A percentile compares a stretch with the other conserved stretches of the same genome.
These are phyloP conservation scores for Cnidoscolus chayamansa DNA, from an alignment of 441 rosid genomes.

Conservation along the genomic window DNA sequence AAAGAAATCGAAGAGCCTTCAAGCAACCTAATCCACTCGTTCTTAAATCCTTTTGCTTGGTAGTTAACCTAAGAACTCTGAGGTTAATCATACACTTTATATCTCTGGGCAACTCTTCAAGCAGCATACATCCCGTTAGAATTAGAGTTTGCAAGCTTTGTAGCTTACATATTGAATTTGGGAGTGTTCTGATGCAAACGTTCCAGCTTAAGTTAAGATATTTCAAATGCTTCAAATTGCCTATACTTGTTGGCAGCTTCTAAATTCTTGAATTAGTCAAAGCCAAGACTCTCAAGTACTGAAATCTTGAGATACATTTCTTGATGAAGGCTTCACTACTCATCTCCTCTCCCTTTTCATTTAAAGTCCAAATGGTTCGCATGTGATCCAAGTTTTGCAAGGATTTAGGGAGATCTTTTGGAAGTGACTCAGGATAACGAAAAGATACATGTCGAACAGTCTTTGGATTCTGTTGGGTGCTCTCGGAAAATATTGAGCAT, in stretches of 20 bases:
- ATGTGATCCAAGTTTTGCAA: neutral
- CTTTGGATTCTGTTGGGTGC: neutral
- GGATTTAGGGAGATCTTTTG: neutral
- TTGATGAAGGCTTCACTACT: neutral
- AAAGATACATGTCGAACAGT: neutral
- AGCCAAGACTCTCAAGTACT: neutral
- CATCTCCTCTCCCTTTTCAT: too few relatives aligned
- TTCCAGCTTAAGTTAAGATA: neutral
- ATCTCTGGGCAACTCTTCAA: conserved; percentile 7
- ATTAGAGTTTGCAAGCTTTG: neutral
- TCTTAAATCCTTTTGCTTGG: neutral
- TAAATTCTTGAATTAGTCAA: neutral
- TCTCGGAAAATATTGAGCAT: neutral
- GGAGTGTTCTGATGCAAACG: neutral
- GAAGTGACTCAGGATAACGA: neutral
- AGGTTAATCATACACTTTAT: neutral
- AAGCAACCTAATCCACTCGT: conserved; percentile 2
- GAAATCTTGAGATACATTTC: neutral
- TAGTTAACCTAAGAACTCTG: neutral
- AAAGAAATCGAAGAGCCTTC: neutral
- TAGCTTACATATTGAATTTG: neutral
- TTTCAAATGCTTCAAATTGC: conserved; percentile 4
- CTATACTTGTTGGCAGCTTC: neutral
- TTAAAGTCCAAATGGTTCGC: neutral
- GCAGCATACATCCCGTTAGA: neutral